phyloP scores from a whole-genome alignment of 768 basidiomycete genomes.

The Hygrocybe coccinea region DNA sequence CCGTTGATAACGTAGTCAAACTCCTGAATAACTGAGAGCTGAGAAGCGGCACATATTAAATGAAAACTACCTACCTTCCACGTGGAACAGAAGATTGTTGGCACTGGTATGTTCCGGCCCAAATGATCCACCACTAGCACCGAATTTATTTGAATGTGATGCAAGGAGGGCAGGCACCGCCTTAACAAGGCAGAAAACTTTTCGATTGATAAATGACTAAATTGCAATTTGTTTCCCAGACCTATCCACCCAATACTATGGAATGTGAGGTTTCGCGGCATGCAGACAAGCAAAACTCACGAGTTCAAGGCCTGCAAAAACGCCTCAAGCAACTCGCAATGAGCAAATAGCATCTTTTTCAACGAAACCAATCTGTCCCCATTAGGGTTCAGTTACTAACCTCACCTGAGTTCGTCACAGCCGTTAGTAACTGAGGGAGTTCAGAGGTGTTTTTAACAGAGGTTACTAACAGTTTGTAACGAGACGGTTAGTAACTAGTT shows the following conservation, averaged over 20 bases:
- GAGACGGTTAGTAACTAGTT: no score
- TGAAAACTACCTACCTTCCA: slow-evolving; percentile 1
- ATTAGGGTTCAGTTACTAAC: no score
- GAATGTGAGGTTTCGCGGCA: background rate
- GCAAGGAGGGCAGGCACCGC: background rate
- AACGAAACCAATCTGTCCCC: background rate
- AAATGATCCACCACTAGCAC: background rate
- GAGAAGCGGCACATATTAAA: background rate
- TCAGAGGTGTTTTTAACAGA: no score
- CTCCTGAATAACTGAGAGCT: background rate
- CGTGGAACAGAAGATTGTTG: background rate
- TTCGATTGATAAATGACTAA: background rate
- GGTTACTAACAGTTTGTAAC: no score
- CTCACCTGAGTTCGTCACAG: no score
- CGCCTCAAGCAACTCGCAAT: background rate
- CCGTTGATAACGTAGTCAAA: slow-evolving; percentile 1
- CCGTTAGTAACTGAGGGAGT: no score
- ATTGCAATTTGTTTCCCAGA: background rate
- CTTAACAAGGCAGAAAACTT: background rate
- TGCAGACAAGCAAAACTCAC: background rate
- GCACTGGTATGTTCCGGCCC: no score
- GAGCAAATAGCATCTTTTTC: background rate
- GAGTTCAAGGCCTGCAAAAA: background rate
- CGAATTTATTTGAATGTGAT: background rate
- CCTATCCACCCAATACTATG: background rate